phyloP scores from a whole-genome alignment of 208 protist species.

The Trichomonas tenax region DNA sequence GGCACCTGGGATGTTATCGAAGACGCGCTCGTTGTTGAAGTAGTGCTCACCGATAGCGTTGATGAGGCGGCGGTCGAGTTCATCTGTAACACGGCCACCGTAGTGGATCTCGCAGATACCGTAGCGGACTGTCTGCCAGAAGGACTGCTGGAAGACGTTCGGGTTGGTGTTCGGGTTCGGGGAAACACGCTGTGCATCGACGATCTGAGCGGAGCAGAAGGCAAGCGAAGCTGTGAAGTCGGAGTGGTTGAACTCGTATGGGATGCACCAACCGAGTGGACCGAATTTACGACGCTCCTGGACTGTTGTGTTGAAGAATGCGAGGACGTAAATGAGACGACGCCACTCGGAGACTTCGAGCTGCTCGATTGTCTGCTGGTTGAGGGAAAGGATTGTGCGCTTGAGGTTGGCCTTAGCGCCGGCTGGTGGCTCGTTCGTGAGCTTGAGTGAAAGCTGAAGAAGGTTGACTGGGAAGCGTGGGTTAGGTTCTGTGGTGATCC shows the following conservation, averaged over 20 bases:
- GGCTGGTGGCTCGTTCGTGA: slow-evolving; percentile 87
- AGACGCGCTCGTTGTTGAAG: slow-evolving; percentile 25
- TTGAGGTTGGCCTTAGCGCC: slow-evolving; percentile 84
- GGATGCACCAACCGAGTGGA: slow-evolving; percentile 88
- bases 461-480: slow-evolving; percentile 57
- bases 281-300: slow-evolving; percentile 91
- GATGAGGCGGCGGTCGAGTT: slow-evolving; percentile 82
- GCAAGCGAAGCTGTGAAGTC: slow-evolving; percentile 67
- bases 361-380: not conserved
- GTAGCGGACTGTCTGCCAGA: slow-evolving; percentile 65
- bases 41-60: slow-evolving; percentile 83
- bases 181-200: slow-evolving; percentile 52
- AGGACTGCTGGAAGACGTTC: slow-evolving; percentile 28
- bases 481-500: slow-evolving; percentile 56
- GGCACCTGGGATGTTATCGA: not conserved
- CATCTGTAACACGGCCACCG: slow-evolving; percentile 91
- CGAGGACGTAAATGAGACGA: slow-evolving; percentile 79
- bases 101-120: slow-evolving; percentile 96
- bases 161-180: slow-evolving; percentile 48
- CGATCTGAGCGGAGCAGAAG: slow-evolving; percentile 91
- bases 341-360: slow-evolving; percentile 69
- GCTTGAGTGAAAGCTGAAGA: slow-evolving; percentile 74
- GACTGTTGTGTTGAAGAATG: slow-evolving; percentile 84
- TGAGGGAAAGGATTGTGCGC: slow-evolving; percentile 29
- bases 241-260: slow-evolving; percentile 93